Evolutionary conservation across 2,329 filamentous ascomycete species (phyloP).

Genomic region (Juglanconis juglandina): DNA sequence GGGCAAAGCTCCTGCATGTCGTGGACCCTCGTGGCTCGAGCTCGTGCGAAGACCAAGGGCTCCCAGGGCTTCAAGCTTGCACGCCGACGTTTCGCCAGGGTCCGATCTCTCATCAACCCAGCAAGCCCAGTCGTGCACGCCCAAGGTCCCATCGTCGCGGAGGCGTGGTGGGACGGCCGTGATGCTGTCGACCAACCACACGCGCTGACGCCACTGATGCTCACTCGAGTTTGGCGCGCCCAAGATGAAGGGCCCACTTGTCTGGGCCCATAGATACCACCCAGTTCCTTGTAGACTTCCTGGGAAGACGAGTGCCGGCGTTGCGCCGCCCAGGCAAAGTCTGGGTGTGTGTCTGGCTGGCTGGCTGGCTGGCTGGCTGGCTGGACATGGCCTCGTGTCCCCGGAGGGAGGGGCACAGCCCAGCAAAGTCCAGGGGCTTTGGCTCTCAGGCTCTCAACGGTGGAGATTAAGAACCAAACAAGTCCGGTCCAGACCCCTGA

Average conservation of each 20-base stretch:
- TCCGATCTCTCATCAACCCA: too few relatives aligned
- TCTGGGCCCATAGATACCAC: background rate
- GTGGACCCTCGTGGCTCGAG: constrained; percentile 12
- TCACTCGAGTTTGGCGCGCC: background rate
- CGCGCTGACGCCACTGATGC: background rate
- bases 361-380: background rate
- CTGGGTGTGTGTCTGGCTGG: background rate
- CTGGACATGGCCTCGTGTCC: background rate
- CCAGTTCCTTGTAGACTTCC: too few relatives aligned
- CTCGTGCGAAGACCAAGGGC: background rate
- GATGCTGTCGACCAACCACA: constrained; percentile 9
- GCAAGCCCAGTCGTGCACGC: too few relatives aligned
- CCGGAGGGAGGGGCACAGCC: background rate
- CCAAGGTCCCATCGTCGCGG: background rate
- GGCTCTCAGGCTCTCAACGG: background rate
- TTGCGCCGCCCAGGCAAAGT: too few relatives aligned
- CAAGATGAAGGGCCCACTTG: constrained; percentile 1
- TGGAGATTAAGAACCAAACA: constrained; percentile 12
- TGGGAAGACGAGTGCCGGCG: too few relatives aligned
- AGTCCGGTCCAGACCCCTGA: constrained; percentile 15
- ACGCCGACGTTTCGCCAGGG: too few relatives aligned
- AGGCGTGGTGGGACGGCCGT: constrained; percentile 4
- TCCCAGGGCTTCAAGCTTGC: too few relatives aligned
- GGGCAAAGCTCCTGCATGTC: constrained; percentile 14
- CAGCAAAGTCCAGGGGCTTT: background rate